These are phyloP conservation scores for Syzygium grande DNA, from an alignment of 345 rosid species.

Conservation along the genomic window DNA sequence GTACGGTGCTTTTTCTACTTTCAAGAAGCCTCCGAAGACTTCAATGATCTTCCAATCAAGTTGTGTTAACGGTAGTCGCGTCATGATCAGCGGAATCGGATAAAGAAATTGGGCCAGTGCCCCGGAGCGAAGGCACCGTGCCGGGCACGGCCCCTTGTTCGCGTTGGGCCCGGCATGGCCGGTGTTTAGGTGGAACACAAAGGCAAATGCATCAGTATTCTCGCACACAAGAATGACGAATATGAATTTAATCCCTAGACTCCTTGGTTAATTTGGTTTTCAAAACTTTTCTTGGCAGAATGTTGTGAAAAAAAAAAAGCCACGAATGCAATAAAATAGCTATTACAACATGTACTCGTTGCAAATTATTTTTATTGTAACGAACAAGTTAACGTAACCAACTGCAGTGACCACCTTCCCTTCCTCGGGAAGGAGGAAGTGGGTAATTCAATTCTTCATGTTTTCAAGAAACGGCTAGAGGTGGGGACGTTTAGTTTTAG, in stretches of 20 bases:
- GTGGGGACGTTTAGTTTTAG: too few relatives aligned
- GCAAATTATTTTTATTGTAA: too few relatives aligned
- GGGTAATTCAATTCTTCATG: too few relatives aligned
- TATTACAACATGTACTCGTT: too few relatives aligned
- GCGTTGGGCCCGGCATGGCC: background rate
- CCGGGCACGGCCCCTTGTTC: background rate
- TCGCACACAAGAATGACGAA: background rate
- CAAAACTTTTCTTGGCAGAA: too few relatives aligned
- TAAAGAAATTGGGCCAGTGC: background rate
- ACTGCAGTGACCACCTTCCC: too few relatives aligned
- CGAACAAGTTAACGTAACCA: too few relatives aligned
- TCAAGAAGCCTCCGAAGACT: background rate
- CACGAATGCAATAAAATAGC: too few relatives aligned
- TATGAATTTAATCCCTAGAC: background rate
- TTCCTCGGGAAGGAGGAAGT: too few relatives aligned
- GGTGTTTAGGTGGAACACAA: background rate
- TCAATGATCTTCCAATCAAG: background rate
- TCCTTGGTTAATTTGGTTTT: background rate
- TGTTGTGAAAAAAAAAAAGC: too few relatives aligned
- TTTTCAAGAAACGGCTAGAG: too few relatives aligned
- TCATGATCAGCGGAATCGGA: background rate
- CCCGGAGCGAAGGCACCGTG: background rate
- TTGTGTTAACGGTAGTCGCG: background rate
- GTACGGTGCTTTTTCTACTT: background rate
- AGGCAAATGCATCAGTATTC: background rate